Evolutionary conservation across 805 yeast genomes (phyloP).

Genomic region (Ogataea saltuana): DNA sequence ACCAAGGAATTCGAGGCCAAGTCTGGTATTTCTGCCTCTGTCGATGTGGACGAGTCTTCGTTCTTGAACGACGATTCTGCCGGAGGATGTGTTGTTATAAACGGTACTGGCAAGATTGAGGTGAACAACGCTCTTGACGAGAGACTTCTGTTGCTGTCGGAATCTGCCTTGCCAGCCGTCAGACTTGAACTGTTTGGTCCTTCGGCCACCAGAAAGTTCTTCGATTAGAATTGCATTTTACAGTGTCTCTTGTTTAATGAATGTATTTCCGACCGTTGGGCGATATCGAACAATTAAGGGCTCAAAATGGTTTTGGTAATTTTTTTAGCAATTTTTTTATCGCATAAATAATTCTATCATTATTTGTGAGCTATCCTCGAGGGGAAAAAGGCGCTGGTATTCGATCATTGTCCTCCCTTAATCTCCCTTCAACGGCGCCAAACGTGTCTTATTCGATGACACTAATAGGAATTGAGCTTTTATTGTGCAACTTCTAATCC

Average conservation of each 20-base stretch:
- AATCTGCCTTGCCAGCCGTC: conserved; percentile 88
- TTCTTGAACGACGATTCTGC: conserved; percentile 64
- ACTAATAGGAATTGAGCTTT: no score
- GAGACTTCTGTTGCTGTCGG: conserved; percentile 79
- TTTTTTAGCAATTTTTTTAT: neutral
- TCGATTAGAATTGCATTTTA: conserved; percentile 53
- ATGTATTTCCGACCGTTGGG: neutral
- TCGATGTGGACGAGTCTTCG: conserved; percentile 55
- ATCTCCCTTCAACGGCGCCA: no score
- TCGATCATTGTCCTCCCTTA: neutral
- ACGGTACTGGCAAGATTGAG: conserved; percentile 77
- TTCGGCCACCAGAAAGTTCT: conserved; percentile 84
- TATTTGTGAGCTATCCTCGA: neutral
- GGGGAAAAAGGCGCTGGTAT: neutral
- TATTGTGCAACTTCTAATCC: no score
- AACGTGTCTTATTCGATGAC: no score
- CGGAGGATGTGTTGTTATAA: conserved; percentile 82
- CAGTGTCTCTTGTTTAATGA: neutral
- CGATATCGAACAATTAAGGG: neutral
- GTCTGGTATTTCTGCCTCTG: conserved; percentile 56
- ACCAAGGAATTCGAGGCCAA: conserved; percentile 61
- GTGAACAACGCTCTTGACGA: conserved; percentile 93
- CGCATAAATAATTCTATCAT: neutral
- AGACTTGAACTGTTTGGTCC: conserved; percentile 89
- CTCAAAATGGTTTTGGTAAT: neutral